Evolutionary conservation across 2,329 filamentous ascomycete species (phyloP).

Genomic region (Botrytis medusae): DNA sequence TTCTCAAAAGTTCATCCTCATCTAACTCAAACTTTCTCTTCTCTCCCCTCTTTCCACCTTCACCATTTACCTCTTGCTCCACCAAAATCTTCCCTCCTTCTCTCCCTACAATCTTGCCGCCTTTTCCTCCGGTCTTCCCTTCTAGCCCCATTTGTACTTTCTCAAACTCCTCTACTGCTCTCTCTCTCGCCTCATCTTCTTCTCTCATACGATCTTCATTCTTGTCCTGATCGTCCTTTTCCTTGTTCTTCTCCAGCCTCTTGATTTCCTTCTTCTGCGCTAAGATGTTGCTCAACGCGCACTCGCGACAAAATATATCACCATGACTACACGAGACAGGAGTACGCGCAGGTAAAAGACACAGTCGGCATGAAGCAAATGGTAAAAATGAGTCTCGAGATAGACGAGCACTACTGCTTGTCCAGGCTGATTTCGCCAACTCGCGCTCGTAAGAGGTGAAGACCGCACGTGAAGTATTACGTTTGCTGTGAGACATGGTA

Average conservation of each 20-base stretch:
- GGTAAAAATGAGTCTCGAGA: constrained; percentile 88
- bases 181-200: constrained; percentile 67
- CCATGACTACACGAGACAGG: constrained; percentile 82
- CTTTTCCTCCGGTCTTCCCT: constrained; percentile 40
- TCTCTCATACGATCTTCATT: constrained; percentile 58
- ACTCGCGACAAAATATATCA: constrained; percentile 94
- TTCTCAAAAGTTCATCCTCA: constrained; percentile 70
- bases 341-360: constrained; percentile 75
- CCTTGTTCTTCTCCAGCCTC: constrained; percentile 66
- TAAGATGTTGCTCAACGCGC: constrained; percentile 86
- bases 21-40: constrained; percentile 81
- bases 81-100: constrained; percentile 47
- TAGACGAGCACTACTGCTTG: constrained; percentile 77
- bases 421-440: constrained; percentile 80
- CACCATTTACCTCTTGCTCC: constrained; percentile 39
- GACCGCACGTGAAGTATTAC: constrained; percentile 87
- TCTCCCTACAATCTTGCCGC: constrained; percentile 43
- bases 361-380: constrained; percentile 86
- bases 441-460: constrained; percentile 91
- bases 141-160: constrained; percentile 70
- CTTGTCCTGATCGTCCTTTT: constrained; percentile 60
- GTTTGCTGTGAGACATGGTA: constrained; percentile 61
- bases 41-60: constrained; percentile 44
- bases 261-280: constrained; percentile 91
- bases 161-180: constrained; percentile 81